Conservation (phyloP, 352 stramenopile genomes). For the Vaucheria bursata region DNA sequence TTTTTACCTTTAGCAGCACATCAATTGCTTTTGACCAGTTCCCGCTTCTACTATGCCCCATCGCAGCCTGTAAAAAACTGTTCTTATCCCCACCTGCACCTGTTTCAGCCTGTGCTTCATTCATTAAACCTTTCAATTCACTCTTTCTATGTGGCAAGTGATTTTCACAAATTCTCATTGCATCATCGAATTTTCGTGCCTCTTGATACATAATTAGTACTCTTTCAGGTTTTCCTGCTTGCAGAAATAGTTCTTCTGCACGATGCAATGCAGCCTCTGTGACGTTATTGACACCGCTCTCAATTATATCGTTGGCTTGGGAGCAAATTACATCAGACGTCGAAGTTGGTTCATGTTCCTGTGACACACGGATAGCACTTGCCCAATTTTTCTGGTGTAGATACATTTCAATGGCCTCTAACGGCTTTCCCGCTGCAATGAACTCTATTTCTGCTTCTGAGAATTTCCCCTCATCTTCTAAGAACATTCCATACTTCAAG, state of each 20-base stretch:
- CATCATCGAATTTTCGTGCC: slow-evolving; percentile 71
- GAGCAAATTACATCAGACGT: slow-evolving; percentile 79
- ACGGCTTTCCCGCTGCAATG: slow-evolving; percentile 59
- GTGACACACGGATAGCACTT: slow-evolving; percentile 77
- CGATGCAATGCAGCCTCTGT: slow-evolving; percentile 31
- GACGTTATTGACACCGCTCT: neutral
- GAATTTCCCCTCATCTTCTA: slow-evolving; percentile 84
- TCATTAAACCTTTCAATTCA: no score
- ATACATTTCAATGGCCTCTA: slow-evolving; percentile 90
- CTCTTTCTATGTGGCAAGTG: slow-evolving; percentile 82
- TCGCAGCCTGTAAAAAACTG: slow-evolving; percentile 57
- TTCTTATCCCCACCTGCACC: slow-evolving; percentile 44
- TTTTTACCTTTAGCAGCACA: slow-evolving; percentile 61
- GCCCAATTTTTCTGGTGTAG: slow-evolving; percentile 83
- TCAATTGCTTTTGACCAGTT: slow-evolving; percentile 81
- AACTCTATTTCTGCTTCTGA: slow-evolving; percentile 57
- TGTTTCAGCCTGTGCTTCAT: slow-evolving; percentile 37
- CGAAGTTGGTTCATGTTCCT: slow-evolving; percentile 72
- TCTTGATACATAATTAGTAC: slow-evolving; percentile 65
- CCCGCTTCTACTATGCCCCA: slow-evolving; percentile 72
- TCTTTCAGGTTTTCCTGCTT: neutral
- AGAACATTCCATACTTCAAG: slow-evolving; percentile 78
- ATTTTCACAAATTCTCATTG: slow-evolving; percentile 71
- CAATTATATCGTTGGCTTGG: slow-evolving; percentile 59
- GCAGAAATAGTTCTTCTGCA: slow-evolving; percentile 77